phyloP scores from a whole-genome alignment of 2,329 filamentous ascomycete species.

The Ophiostoma sp. region DNA sequence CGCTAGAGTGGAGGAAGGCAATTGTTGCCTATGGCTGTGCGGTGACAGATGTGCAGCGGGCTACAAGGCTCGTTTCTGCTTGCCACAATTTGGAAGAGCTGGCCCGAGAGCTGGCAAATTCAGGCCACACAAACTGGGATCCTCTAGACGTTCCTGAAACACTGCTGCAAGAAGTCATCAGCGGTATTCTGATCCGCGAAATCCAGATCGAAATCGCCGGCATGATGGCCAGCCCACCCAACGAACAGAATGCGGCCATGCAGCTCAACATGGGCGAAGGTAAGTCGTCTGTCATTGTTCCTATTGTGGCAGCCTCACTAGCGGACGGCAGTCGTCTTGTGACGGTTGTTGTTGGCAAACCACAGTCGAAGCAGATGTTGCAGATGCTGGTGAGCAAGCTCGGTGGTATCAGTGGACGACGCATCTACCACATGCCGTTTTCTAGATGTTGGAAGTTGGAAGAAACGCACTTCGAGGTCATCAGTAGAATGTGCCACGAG shows the following conservation, averaged over 20 bases:
- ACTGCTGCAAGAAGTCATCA: constrained; percentile 60
- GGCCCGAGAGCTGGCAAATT: constrained; percentile 42
- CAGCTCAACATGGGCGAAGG: constrained; percentile 69
- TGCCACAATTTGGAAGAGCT: constrained; percentile 32
- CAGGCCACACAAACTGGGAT: constrained; percentile 53
- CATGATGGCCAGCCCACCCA: constrained; percentile 44
- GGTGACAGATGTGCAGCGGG: constrained; percentile 39
- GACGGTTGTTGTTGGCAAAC: constrained; percentile 56
- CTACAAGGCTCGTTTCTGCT: constrained; percentile 36
- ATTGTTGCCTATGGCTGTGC: constrained; percentile 40
- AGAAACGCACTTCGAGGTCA: constrained; percentile 29
- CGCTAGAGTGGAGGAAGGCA: constrained; percentile 33
- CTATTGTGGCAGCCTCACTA: constrained; percentile 52
- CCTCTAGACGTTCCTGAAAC: constrained; percentile 50
- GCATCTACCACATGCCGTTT: constrained; percentile 54
- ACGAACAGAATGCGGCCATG: constrained; percentile 47
- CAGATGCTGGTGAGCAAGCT: constrained; percentile 51
- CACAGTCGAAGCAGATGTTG: constrained; percentile 56
- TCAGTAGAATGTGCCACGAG: constrained; percentile 39
- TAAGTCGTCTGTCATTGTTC: constrained; percentile 64
- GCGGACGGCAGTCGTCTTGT: constrained; percentile 48
- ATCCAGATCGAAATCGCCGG: constrained; percentile 54
- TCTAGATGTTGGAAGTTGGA: constrained; percentile 44
- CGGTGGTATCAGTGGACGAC: constrained; percentile 50
- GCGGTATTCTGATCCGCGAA: constrained; percentile 53